Evolutionary conservation across 2,329 filamentous ascomycete genomes (phyloP).

Genomic region (Fusarium foetens): DNA sequence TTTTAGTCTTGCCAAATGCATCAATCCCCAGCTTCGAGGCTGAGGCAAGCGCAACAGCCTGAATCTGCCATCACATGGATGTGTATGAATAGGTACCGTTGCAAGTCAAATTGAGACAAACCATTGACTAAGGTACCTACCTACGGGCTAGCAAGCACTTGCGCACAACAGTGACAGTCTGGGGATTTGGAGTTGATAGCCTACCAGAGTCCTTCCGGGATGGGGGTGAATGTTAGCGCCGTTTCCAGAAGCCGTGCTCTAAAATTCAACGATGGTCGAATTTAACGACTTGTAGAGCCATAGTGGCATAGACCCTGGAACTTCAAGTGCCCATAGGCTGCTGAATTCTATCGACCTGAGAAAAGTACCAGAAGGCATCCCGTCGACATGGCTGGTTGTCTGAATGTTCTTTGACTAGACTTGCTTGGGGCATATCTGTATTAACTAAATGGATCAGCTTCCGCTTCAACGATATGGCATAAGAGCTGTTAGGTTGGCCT

Average conservation of each 20-base stretch:
- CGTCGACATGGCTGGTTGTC: not conserved
- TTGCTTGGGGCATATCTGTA: slow-evolving; percentile 16
- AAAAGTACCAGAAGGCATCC: slow-evolving; percentile 1
- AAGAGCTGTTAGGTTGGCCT: not conserved
- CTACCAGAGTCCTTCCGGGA: not conserved
- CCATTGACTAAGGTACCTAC: not conserved
- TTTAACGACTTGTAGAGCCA: slow-evolving; percentile 14
- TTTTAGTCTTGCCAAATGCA: slow-evolving; percentile 2
- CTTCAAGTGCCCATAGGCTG: not conserved
- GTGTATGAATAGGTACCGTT: not conserved
- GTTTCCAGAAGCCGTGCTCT: slow-evolving; percentile 6
- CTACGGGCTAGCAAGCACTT: not conserved
- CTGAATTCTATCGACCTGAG: not conserved
- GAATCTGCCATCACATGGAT: slow-evolving; percentile 1
- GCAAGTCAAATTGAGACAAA: slow-evolving; percentile 40
- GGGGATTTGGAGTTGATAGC: slow-evolving; percentile 9
- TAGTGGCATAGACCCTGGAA: not conserved
- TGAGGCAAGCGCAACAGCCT: not conserved
- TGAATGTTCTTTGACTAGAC: slow-evolving; percentile 19
- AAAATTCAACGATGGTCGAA: not conserved
- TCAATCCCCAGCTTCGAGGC: not conserved
- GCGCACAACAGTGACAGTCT: slow-evolving; percentile 16
- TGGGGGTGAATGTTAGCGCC: slow-evolving; percentile 1
- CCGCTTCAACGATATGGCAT: slow-evolving; percentile 3
- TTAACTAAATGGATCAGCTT: not conserved